Conservation (phyloP, 371 early-diverging fungal species). For the Rhizomucor pusillus region DNA sequence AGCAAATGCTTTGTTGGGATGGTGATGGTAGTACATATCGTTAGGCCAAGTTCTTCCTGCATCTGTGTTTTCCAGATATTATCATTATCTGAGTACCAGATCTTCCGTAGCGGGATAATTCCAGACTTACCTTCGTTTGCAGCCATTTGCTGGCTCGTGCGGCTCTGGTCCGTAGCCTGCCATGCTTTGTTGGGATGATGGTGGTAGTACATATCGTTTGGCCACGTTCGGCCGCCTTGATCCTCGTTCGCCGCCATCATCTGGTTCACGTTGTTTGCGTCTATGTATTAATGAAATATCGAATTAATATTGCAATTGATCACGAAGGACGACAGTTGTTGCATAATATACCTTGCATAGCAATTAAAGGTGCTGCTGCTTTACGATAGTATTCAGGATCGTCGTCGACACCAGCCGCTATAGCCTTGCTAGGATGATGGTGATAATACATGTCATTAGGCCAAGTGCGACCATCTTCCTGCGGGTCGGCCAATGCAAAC, state of each 20-base stretch:
- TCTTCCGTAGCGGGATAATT: too few relatives aligned
- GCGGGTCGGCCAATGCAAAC: too few relatives aligned
- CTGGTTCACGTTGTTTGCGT: background rate
- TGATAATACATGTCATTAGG: slow-evolving; percentile 19
- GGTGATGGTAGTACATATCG: slow-evolving; percentile 21
- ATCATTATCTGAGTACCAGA: background rate
- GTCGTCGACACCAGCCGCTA: background rate
- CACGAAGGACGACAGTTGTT: too few relatives aligned
- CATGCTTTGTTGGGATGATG: too few relatives aligned
- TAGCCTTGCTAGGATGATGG: slow-evolving; percentile 21
- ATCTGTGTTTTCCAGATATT: background rate
- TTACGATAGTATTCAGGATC: background rate
- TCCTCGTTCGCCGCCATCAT: too few relatives aligned
- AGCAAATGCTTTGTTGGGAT: slow-evolving; percentile 20
- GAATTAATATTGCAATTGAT: background rate
- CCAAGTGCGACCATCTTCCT: background rate
- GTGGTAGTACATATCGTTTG: background rate
- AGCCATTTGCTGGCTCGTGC: slow-evolving; percentile 6
- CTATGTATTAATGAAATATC: too few relatives aligned
- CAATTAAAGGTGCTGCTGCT: background rate
- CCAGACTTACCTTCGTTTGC: slow-evolving; percentile 1
- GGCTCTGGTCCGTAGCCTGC: too few relatives aligned
- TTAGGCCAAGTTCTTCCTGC: slow-evolving; percentile 7
- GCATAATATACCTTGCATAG: background rate
- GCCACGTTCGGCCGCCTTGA: background rate